Percentiles rank a stretch among this genome's conserved stretches.
Evolutionary conservation across 306 rosid species (phyloP).

Genomic region (Glycine tomentella): DNA sequence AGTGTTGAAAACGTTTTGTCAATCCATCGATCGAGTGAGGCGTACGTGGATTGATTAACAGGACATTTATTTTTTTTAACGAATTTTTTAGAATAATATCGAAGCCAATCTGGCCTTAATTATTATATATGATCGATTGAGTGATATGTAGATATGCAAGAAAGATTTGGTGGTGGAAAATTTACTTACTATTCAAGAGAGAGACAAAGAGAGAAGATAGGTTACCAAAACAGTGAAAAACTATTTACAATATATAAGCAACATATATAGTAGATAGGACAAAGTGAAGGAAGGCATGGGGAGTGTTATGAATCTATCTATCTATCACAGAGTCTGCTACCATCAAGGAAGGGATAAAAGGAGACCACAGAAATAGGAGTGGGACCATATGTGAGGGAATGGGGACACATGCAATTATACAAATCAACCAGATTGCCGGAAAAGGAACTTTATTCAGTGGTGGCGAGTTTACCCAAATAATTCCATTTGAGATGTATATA

Average conservation of each 20-base stretch:
- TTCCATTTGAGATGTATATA: conserved; percentile 57
- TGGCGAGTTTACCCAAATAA: conserved; percentile 65
- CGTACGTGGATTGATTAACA: too few species aligned
- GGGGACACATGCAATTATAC: conserved; percentile 56
- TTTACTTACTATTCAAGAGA: conserved; percentile 17
- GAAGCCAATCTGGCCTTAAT: background rate
- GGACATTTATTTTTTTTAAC: background rate
- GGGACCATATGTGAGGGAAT: conserved; percentile 62
- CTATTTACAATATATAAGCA: background rate
- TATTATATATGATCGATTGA: background rate
- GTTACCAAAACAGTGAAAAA: conserved; percentile 16
- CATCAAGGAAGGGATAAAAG: conserved; percentile 34
- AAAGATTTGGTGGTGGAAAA: conserved; percentile 36
- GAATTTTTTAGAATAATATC: background rate
- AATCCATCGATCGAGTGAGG: too few species aligned
- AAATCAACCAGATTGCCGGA: conserved; percentile 59
- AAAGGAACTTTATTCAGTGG: conserved; percentile 54
- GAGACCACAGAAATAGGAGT: conserved; percentile 47
- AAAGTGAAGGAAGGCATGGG: background rate
- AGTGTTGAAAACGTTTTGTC: too few species aligned
- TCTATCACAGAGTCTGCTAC: background rate
- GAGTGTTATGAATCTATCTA: background rate
- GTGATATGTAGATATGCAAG: conserved; percentile 22
- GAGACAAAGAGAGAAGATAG: conserved; percentile 31
- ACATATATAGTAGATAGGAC: conserved; percentile 12